A percentile compares a stretch with the other conserved stretches of the same genome.
phyloP scores from a whole-genome alignment of 1,284 basidiomycete genomes.

The Jaminaea rosea region DNA sequence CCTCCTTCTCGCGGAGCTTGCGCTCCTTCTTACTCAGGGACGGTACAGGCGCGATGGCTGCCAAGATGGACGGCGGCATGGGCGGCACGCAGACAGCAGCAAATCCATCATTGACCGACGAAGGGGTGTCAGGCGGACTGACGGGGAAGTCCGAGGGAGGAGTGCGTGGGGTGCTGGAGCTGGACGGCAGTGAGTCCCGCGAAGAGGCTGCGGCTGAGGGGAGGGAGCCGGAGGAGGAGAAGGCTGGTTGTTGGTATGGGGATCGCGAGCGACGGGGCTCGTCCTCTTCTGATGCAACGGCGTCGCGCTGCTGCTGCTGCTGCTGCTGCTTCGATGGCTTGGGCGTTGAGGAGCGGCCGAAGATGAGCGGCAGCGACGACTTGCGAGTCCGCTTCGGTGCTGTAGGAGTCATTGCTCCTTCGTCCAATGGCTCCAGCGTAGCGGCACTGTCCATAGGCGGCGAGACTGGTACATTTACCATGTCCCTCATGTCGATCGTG shows the following conservation, averaged over 20 bases:
- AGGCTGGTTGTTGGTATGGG: neutral
- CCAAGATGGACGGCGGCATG: too few species aligned
- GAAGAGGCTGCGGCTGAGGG: neutral
- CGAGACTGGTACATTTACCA: too few species aligned
- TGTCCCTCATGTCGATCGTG: too few species aligned
- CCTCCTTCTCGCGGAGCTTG: constrained; percentile 25
- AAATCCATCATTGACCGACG: too few species aligned
- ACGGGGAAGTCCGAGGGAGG: neutral
- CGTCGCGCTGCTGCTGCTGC: neutral
- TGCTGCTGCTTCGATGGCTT: neutral
- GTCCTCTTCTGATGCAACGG: neutral
- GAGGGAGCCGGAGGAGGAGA: neutral
- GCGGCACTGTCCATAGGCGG: too few species aligned
- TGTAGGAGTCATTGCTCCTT: too few species aligned
- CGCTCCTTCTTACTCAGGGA: constrained; percentile 21
- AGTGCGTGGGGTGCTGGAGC: too few species aligned
- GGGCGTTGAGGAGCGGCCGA: constrained; percentile 16
- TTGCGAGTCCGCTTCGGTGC: constrained; percentile 10
- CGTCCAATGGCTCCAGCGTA: too few species aligned
- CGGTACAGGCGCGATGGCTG: constrained; percentile 4
- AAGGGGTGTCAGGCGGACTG: too few species aligned
- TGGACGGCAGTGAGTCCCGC: neutral
- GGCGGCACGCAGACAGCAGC: too few species aligned
- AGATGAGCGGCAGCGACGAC: constrained; percentile 16
- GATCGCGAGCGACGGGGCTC: neutral